A percentile compares a stretch with the other conserved stretches of the same genome.
Evolutionary conservation across 1,139 yeast genomes (phyloP).

Genomic region (Suhomyces taliae): DNA sequence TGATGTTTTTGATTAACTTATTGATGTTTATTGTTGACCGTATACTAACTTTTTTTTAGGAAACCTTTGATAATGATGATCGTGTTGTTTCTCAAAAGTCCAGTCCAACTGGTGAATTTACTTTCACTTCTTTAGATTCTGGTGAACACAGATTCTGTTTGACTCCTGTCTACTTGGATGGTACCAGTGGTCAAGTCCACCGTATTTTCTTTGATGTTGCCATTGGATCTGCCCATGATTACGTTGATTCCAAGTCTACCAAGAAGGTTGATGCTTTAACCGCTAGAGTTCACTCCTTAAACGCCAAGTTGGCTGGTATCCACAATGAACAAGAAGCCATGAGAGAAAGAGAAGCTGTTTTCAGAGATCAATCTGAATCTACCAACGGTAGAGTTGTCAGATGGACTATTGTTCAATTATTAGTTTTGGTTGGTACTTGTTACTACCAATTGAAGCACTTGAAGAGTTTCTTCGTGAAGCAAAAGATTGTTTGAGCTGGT

Average conservation of each 20-base stretch:
- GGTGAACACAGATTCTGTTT: conserved; percentile 54
- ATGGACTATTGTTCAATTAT: conserved; percentile 48
- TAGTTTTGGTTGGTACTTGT: conserved; percentile 50
- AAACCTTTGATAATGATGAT: conserved; percentile 51
- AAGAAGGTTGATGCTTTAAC: conserved; percentile 47
- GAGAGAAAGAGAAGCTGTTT: conserved; percentile 48
- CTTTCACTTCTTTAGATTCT: conserved; percentile 32
- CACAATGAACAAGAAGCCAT: conserved; percentile 49
- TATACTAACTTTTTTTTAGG: conserved; percentile 19
- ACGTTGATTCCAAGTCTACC: conserved; percentile 48
- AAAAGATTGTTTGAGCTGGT: conserved; percentile 41
- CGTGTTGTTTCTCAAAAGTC: conserved; percentile 44
- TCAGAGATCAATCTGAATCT: conserved; percentile 49
- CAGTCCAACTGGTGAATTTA: conserved; percentile 41
- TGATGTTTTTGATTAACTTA: neutral
- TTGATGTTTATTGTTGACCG: neutral
- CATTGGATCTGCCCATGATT: conserved; percentile 49
- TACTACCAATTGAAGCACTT: conserved; percentile 51
- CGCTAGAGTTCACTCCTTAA: conserved; percentile 37
- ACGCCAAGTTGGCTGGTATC: conserved; percentile 43
- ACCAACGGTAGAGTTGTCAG: conserved; percentile 48
- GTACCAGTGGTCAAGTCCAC: conserved; percentile 34
- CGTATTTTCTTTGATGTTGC: conserved; percentile 49
- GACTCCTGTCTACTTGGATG: conserved; percentile 43
- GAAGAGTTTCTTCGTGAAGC: conserved; percentile 53